Percentiles rank a stretch among this genome's conserved stretches.
These are phyloP conservation scores for Oenanthe javanica DNA, from an alignment of 140 eudicot genomes.

Conservation along the genomic window DNA sequence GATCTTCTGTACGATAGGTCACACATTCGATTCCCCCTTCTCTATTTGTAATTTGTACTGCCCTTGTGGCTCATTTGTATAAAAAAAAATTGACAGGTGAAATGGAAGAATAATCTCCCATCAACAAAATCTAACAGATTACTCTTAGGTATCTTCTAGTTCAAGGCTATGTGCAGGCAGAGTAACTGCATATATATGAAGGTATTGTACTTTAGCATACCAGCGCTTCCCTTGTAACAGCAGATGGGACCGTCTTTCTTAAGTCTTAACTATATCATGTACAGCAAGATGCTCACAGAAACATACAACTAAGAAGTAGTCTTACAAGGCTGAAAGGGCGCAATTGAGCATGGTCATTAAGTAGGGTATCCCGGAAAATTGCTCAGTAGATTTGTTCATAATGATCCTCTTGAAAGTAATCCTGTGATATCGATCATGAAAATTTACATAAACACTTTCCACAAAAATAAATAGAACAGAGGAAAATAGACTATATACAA, in stretches of 20 bases:
- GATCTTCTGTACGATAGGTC: too few species aligned
- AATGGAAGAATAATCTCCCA: not conserved
- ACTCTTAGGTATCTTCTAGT: not conserved
- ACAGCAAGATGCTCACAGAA: not conserved
- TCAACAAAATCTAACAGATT: not conserved
- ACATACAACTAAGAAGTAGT: not conserved
- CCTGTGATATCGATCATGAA: constrained; percentile 24
- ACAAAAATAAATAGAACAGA: not conserved
- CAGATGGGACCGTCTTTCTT: not conserved
- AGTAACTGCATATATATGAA: not conserved
- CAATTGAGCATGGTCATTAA: constrained; percentile 90
- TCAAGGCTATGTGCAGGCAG: not conserved
- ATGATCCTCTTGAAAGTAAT: constrained; percentile 69
- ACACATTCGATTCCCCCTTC: too few species aligned
- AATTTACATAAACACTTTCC: not conserved
- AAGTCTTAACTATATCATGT: not conserved
- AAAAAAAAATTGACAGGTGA: not conserved
- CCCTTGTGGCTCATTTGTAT: too few species aligned
- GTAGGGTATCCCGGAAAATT: constrained; percentile 87
- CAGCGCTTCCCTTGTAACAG: not conserved
- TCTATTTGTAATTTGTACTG: too few species aligned
- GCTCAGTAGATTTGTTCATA: constrained; percentile 62
- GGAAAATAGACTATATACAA: not conserved
- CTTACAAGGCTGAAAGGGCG: constrained; percentile 82
- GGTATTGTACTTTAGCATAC: not conserved